Evolutionary conservation across 2,329 filamentous ascomycete species (phyloP).

Genomic region (Hymenoscyphus fructigenus): DNA sequence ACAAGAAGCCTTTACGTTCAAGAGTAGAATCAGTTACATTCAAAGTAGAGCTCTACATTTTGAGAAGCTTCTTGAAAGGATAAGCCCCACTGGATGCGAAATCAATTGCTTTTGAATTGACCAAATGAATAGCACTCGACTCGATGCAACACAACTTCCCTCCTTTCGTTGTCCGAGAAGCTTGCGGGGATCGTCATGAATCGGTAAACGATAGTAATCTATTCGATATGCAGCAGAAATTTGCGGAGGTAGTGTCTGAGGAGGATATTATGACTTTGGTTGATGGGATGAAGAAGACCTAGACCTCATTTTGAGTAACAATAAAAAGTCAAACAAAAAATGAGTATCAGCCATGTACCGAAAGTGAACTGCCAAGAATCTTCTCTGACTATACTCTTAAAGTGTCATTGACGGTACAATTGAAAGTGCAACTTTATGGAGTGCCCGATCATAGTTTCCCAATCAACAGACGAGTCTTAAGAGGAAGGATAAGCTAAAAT

Average conservation of each 20-base stretch:
- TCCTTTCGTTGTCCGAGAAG: constrained; percentile 44
- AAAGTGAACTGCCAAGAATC: neutral
- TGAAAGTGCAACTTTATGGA: neutral
- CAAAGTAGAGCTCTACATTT: no score
- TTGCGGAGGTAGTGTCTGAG: constrained; percentile 46
- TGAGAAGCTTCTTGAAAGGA: no score
- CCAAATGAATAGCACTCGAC: constrained; percentile 39
- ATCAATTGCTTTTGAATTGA: no score
- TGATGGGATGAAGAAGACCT: constrained; percentile 9
- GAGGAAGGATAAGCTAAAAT: neutral
- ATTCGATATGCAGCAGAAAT: constrained; percentile 47
- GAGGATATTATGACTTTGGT: constrained; percentile 19
- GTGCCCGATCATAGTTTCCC: neutral
- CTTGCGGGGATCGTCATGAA: constrained; percentile 45
- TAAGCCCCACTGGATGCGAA: no score
- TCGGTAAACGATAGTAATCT: constrained; percentile 47
- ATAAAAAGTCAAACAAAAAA: neutral
- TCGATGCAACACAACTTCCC: constrained; percentile 45
- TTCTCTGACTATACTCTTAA: no score
- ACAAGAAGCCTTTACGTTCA: no score
- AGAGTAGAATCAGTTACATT: no score
- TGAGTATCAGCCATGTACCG: neutral
- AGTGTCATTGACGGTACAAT: neutral
- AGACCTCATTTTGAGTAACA: neutral
- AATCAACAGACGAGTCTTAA: neutral